Evolutionary conservation across 2,329 filamentous ascomycete genomes (phyloP).

Genomic region (Rutstroemia sp.): DNA sequence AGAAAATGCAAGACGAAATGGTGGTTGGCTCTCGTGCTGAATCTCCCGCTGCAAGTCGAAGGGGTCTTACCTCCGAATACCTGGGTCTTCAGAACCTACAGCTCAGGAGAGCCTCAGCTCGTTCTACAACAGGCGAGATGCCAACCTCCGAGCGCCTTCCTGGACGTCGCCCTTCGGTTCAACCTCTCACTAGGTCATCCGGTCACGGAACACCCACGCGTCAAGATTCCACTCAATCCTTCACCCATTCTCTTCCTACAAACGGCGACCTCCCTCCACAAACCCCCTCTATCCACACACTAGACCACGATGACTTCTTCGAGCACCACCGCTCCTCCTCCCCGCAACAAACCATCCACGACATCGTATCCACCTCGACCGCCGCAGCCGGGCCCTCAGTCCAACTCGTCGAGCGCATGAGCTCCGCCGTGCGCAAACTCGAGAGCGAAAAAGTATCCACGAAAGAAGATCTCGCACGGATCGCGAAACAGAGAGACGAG

Average conservation of each 20-base stretch:
- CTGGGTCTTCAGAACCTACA: constrained; percentile 33
- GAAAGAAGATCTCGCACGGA: constrained; percentile 75
- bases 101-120: constrained; percentile 23
- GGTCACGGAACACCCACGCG: constrained; percentile 25
- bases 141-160: constrained; percentile 16
- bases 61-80: constrained; percentile 29
- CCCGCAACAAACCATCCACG: constrained; percentile 65
- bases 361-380: constrained; percentile 84
- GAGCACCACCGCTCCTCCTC: constrained; percentile 50
- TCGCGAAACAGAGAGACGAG: constrained; percentile 83
- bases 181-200: constrained; percentile 21
- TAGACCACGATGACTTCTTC: constrained; percentile 37
- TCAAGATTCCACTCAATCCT: constrained; percentile 26
- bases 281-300: constrained; percentile 22
- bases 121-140: constrained; percentile 26
- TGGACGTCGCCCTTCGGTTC: constrained; percentile 21
- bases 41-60: constrained; percentile 26
- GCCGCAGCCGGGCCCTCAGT: constrained; percentile 87
- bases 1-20: constrained; percentile 46
- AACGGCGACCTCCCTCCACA: constrained; percentile 10
- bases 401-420: constrained; percentile 94
- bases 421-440: constrained; percentile 79
- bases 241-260: constrained; percentile 4
- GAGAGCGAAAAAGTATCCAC: constrained; percentile 87
- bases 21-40: constrained; percentile 25